phyloP scores from a whole-genome alignment of 1,284 basidiomycete species.

The Ceratobasidium sp. region DNA sequence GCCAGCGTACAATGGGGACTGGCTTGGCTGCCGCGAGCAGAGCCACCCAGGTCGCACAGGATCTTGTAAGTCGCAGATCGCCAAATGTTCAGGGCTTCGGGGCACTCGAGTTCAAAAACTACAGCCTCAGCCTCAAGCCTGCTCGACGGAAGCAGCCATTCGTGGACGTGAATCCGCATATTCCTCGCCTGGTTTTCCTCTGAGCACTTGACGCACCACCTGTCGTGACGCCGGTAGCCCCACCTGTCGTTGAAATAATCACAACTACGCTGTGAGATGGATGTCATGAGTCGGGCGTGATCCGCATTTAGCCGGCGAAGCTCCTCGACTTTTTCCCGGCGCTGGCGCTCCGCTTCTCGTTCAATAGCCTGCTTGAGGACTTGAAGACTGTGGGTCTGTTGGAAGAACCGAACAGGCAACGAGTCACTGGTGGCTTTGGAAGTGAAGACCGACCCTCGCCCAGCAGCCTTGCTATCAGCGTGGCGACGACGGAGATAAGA shows the following conservation, averaged over 20 bases:
- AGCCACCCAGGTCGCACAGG: constrained; percentile 15
- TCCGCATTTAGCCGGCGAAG: constrained; percentile 48
- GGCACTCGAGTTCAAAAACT: constrained; percentile 62
- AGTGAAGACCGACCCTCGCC: constrained; percentile 51
- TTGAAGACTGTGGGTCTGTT: constrained; percentile 48
- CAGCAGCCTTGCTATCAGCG: constrained; percentile 34
- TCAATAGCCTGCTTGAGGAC: constrained; percentile 53
- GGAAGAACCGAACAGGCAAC: constrained; percentile 55
- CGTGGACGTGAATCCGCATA: constrained; percentile 58
- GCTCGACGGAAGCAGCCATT: constrained; percentile 63
- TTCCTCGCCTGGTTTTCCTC: constrained; percentile 48
- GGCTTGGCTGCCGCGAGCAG: background rate
- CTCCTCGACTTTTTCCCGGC: constrained; percentile 51
- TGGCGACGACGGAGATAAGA: constrained; percentile 55
- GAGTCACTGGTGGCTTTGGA: constrained; percentile 43
- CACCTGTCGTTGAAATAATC: too few relatives aligned
- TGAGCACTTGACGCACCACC: constrained; percentile 55
- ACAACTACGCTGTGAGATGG: background rate
- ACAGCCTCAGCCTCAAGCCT: constrained; percentile 51
- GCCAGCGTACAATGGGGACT: background rate
- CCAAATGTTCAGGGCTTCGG: constrained; percentile 60
- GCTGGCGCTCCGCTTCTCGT: constrained; percentile 47
- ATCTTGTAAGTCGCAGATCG: constrained; percentile 58
- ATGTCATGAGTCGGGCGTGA: constrained; percentile 36
- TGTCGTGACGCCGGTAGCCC: background rate